phyloP scores from a whole-genome alignment of 2,329 filamentous ascomycete genomes.

The Aureobasidium musti region DNA sequence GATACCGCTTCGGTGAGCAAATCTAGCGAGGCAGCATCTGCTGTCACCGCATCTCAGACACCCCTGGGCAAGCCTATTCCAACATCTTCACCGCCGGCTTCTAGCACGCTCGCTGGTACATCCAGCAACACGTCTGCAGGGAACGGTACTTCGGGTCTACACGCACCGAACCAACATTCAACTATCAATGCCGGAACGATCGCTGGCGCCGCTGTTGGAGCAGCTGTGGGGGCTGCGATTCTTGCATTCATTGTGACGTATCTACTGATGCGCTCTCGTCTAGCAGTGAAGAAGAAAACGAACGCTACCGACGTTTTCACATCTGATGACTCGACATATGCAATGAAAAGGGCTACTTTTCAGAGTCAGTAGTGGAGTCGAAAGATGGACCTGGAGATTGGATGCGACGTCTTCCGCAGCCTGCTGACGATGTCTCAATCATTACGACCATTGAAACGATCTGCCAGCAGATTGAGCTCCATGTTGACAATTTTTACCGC shows the following conservation, averaged over 20 bases:
- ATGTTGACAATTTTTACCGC: constrained; percentile 45
- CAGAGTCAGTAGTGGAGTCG: neutral
- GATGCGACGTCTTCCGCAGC: constrained; percentile 36
- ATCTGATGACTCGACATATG: neutral
- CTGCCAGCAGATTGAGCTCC: constrained; percentile 42
- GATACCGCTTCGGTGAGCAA: too few relatives aligned
- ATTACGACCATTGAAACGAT: constrained; percentile 37
- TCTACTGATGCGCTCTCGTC: neutral
- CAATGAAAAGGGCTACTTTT: too few relatives aligned
- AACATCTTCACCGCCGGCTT: too few relatives aligned
- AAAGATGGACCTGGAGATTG: constrained; percentile 1
- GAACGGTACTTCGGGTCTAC: neutral
- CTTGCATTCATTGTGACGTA: neutral
- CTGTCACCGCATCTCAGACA: too few relatives aligned
- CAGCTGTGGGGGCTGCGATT: neutral
- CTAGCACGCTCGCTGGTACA: too few relatives aligned
- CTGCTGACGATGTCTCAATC: constrained; percentile 40
- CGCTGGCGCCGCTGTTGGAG: neutral
- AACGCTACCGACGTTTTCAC: neutral
- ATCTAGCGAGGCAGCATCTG: too few relatives aligned
- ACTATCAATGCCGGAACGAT: neutral
- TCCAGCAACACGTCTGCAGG: too few relatives aligned
- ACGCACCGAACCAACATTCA: neutral
- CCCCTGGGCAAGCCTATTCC: too few relatives aligned
- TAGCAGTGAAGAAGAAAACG: neutral